phyloP scores from a whole-genome alignment of 2,329 filamentous ascomycete species.

The Sporothrix brasiliensis region DNA sequence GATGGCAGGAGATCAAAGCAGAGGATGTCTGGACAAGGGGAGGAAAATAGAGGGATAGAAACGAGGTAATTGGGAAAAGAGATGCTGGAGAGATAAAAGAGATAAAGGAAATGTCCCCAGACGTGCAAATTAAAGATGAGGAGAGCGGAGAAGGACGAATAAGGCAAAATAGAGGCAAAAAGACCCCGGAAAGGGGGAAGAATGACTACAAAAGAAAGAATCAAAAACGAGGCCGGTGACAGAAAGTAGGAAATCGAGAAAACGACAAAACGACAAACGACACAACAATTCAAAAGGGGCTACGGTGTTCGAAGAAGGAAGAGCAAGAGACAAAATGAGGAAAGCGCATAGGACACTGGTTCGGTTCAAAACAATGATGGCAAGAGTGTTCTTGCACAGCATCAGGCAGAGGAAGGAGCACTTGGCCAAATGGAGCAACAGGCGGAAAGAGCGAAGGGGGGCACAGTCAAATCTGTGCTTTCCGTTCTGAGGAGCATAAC shows the following conservation, averaged over 20 bases:
- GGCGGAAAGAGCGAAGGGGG: conserved; percentile 4
- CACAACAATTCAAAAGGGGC: neutral
- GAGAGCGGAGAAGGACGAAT: neutral
- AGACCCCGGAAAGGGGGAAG: neutral
- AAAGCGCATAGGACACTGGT: neutral
- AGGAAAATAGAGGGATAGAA: no score
- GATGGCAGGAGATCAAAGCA: neutral
- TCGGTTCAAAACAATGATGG: neutral
- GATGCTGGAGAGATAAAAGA: neutral
- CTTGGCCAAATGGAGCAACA: neutral
- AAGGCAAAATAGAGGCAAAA: conserved; percentile 17
- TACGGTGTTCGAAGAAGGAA: no score
- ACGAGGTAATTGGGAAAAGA: neutral
- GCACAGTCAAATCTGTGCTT: neutral
- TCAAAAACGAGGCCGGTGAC: neutral
- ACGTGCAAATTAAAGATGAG: conserved; percentile 4
- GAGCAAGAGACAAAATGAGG: neutral
- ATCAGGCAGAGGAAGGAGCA: neutral
- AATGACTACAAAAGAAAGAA: neutral
- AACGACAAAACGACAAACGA: neutral
- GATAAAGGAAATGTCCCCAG: neutral
- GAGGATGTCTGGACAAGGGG: no score
- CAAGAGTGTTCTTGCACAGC: conserved; percentile 2
- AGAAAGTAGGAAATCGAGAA: no score
- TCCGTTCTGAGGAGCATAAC: neutral